A percentile compares a stretch with the other conserved stretches of the same genome.
phyloP scores from a whole-genome alignment of 78 protist species.

The Cavenderia fasciculata region DNA sequence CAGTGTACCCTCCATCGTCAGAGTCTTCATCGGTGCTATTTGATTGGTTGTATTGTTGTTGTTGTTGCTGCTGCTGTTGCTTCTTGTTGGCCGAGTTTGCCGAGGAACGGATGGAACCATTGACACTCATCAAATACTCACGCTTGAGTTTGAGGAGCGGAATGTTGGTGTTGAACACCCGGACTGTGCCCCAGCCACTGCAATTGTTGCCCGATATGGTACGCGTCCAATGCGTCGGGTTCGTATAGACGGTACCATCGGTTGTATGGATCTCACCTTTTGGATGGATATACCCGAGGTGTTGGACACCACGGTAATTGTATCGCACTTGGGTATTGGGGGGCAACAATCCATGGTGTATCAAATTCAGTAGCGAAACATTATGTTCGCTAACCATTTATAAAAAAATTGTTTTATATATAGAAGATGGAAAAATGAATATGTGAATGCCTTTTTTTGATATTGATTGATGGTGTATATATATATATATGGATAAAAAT shows the following conservation, averaged over 20 bases:
- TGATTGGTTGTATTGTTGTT: no score
- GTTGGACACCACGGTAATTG: conserved; percentile 51
- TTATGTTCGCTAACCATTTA: conserved; percentile 74
- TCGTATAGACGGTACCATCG: conserved; percentile 27
- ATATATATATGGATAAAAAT: no score
- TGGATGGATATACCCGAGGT: background rate
- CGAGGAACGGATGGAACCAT: conserved; percentile 10
- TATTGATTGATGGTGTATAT: no score
- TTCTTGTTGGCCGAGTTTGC: no score
- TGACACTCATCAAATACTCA: conserved; percentile 24
- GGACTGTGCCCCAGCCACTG: conserved; percentile 73
- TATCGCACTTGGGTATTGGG: conserved; percentile 49
- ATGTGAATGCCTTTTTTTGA: no score
- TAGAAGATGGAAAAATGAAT: no score
- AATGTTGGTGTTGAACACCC: background rate
- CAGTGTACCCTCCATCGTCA: no score
- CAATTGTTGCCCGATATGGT: conserved; percentile 59
- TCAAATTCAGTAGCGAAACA: conserved; percentile 38
- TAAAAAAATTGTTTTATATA: no score
- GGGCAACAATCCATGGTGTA: conserved; percentile 27
- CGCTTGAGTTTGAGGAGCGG: conserved; percentile 53
- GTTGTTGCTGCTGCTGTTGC: conserved; percentile 2
- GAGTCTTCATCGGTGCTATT: no score
- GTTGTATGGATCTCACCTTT: conserved; percentile 66
- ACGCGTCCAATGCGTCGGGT: conserved; percentile 71